Conservation (phyloP, 257 asterid genomes). For the Solanum commersonii region DNA sequence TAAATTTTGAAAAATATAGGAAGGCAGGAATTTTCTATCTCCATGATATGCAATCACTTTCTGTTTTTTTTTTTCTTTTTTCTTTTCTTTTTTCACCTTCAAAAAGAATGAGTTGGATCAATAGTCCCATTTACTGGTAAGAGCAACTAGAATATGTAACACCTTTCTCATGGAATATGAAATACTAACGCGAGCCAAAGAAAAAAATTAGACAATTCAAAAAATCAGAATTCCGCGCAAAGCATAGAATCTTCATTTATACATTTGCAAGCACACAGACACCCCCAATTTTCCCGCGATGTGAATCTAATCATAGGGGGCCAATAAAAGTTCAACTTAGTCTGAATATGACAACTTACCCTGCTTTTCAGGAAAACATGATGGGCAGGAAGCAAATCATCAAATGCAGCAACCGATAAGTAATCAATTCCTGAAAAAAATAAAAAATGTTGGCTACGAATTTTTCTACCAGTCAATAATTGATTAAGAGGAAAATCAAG, state of each 20-base stretch:
- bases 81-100: background rate
- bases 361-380: conserved; percentile 67
- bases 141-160: background rate
- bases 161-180: background rate
- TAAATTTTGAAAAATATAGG: background rate
- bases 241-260: background rate
- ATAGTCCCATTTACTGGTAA: background rate
- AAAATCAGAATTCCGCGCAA: background rate
- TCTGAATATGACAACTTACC: conserved; percentile 36
- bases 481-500: background rate
- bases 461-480: background rate
- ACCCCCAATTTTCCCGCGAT: background rate
- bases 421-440: conserved; percentile 67
- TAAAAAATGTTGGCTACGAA: background rate
- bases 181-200: background rate
- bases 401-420: conserved; percentile 94
- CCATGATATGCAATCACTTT: background rate
- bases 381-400: conserved; percentile 66
- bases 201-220: background rate
- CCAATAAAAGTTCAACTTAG: background rate
- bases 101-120: background rate
- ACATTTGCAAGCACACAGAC: background rate
- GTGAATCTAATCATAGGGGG: background rate
- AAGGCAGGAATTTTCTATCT: background rate
- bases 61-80: background rate